Conservation (phyloP, 1,284 basidiomycete species). For the Cystobasidium pallidum region DNA sequence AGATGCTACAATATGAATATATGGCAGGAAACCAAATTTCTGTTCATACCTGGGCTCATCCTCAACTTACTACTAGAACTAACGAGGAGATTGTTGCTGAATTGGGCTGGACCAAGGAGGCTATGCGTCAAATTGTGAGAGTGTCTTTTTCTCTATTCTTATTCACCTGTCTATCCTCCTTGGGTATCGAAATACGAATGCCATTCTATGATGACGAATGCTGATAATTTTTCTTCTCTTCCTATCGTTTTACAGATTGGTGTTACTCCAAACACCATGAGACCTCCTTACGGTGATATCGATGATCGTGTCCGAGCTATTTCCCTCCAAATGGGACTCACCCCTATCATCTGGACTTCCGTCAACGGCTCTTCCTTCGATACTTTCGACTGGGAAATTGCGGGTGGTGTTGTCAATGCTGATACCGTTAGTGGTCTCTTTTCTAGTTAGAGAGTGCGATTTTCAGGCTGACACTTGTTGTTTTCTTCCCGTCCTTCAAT, state of each 20-base stretch:
- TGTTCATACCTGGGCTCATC: slow-evolving; percentile 57
- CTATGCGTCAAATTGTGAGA: slow-evolving; percentile 70
- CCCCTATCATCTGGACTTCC: slow-evolving; percentile 78
- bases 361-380: slow-evolving; percentile 59
- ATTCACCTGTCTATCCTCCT: too few relatives aligned
- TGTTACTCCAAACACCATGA: slow-evolving; percentile 63
- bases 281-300: slow-evolving; percentile 62
- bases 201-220: too few relatives aligned
- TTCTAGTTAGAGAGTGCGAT: neutral
- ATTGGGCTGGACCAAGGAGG: slow-evolving; percentile 86
- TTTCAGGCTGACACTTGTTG: neutral
- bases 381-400: slow-evolving; percentile 52
- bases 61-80: slow-evolving; percentile 72
- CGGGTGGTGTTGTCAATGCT: slow-evolving; percentile 64
- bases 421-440: slow-evolving; percentile 26
- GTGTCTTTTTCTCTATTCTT: slow-evolving; percentile 32
- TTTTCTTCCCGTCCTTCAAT: neutral
- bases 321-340: slow-evolving; percentile 73
- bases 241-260: slow-evolving; percentile 46
- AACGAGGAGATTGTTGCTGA: slow-evolving; percentile 90
- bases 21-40: slow-evolving; percentile 50
- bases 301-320: slow-evolving; percentile 90
- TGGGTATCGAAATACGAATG: too few relatives aligned
- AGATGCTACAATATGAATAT: slow-evolving; percentile 69
- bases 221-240: neutral